Base-by-base conservation (phyloP, 257 asterid species). In the Scutellaria baicalensis region DNA sequence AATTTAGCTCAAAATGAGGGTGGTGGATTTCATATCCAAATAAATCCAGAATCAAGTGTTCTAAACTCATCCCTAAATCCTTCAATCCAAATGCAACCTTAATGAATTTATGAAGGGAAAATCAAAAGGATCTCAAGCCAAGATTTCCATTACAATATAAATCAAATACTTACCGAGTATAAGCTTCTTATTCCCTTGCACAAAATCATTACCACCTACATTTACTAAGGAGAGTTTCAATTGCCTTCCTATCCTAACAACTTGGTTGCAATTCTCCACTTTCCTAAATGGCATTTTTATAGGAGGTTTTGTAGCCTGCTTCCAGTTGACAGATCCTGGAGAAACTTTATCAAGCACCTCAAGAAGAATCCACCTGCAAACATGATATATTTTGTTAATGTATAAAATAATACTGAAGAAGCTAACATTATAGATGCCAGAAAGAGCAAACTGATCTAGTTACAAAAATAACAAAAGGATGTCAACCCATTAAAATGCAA, bases 221-320 rank as follows among this genome's bases (percentile, higher is more conserved):
- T 93, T 93, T 58, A 93, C 98, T 40, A 93, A 84, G 69, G 98
- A 93, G 71, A 93, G 88, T 66, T 84, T 90, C 80, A 93, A 78
- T 75, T 73, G 89, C 81, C 81, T 90, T 84, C 97, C 97, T 20
- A 90, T 89, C 76, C 79, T 71, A 73, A 93, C 82, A 9, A 90
- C 97, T 82, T 93, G 98, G 83, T 93, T 93, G 83, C 97, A 90
- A 75, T 93, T 93, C 82, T 93, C 98, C 49, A 93, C 96, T 84
- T 93, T 93, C 61, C 94, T 80, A 66, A 93, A 93, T 8, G 94
- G 96, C 98, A 90, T 90, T 79, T 91, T 91, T 70, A 93, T 93
- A 14, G 98, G 98, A 74, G 98, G 97, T 82, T 86, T 93, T 66
- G 98, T 82, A 45, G 98, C 89, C 6, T 87, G 94, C 81, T 86